Base-by-base conservation (phyloP, 2,329 filamentous ascomycete genomes). In the Aspergillus sp. region DNA sequence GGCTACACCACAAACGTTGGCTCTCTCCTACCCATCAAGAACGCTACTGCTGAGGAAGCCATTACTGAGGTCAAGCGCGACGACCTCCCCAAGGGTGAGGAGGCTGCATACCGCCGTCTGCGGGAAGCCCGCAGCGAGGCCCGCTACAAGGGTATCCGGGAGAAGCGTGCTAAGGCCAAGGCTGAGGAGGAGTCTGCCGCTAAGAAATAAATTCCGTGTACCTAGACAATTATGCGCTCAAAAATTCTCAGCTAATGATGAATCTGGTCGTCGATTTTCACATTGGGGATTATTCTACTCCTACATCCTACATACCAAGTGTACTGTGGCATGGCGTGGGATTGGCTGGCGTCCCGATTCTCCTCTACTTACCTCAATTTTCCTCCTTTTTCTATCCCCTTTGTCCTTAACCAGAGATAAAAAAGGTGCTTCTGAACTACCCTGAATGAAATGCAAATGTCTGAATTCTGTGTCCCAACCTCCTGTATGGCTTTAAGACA, bases 141-240 rank as follows among this genome's bases (percentile, higher is more conserved):
- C 73, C 89, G 93, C 79, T 83, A 90, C 74, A 80, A 85, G 66
- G 95, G 95, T 81, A 85, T 85, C 75, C 88, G 92, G 78, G 93
- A 96, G 86, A 98, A 98, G 92, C 89, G 95, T 76, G 88, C 84
- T 71, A 90, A 89, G 85, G 90, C 91, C 73, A 93, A 88, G 76
- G 87, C 87, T 37, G 85, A 89, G 37, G 86, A 88, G 70, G 85
- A 85, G 59, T 82, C 84, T 64, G 77, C 77, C 62, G 75, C 81
- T 67, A 84, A 80, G 72, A 77, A 80, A 78, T 80, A 79, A 73
- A 76, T 70, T 40, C 25, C 44, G 66, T 75, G 69, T 52, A 54
- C 47, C 47, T 49, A 50, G 39, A 7, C 19, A 14, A 39, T 55
- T 53, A 44, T 53, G 43, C 35, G 41, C 52, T 48, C 44, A 55